Evolutionary conservation across 768 basidiomycete species (phyloP), one percentile per base, ranked within the genome.

Genomic region (Galerina sulciceps): DNA sequence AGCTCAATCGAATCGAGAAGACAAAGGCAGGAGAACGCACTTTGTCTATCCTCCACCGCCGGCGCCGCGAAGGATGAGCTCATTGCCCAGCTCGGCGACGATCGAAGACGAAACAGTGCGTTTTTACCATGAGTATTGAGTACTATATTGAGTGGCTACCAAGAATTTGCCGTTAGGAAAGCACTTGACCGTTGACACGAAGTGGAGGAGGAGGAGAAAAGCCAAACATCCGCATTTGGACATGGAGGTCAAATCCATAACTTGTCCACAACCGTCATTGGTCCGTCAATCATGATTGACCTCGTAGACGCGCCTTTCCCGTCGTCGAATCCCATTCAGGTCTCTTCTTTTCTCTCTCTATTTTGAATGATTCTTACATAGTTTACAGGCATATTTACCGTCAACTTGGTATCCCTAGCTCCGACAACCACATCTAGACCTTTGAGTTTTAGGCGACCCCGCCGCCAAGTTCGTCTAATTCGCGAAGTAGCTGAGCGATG

Each of bases 11-110:
- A n/a, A n/a, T n/a, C n/a, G n/a, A n/a, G 43, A 17, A 31, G 4
- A 10, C 14, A 54, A 11, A 41, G 34, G 20, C 48, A 42, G 10
- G 48, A 68, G 60, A 64, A 81, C 90, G 71, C 67, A 91, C 90
- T 87, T 91, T 87, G 93, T 89, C 90, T 90, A 91, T 68, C 90
- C 90, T 60, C 89, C 90, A 17, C 91, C 75, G n/a, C 90, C 89
- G 52, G 90, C 90, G 18, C 91, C 91, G 46, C 86, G 76, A 53
- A 90, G 78, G 57, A 88, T 77, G 58, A 88, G 75, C 62, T 86
- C 80, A 18, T 85, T 77, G 41, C 80, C 85, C 36, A 81, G 69
- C 50, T 78, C 78, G 65, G 88, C 80, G 58, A 88, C 80, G 64
- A 90, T 75, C 61, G 82, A 84, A 15, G 82, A 55, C 41, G 51